phyloP scores from a whole-genome alignment of 2,329 filamentous ascomycete species.

The Lasiodiplodia theobromae region DNA sequence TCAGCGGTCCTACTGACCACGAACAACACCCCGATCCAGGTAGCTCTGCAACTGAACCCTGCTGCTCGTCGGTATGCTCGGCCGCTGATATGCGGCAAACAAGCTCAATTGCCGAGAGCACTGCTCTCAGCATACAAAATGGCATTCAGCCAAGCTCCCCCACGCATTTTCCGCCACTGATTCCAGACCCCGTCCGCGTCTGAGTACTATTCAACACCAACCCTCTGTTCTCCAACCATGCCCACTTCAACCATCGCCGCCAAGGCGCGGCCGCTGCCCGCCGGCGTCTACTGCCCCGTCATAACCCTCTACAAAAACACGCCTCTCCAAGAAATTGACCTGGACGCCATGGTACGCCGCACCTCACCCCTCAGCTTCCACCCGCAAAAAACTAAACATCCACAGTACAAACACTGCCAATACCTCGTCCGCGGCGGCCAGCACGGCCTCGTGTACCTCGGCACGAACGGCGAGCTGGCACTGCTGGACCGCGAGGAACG shows the following conservation, averaged over 20 bases:
- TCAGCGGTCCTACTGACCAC: not conserved
- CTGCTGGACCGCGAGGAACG: constrained; percentile 53
- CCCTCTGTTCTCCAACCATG: not conserved
- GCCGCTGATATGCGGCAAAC: not conserved
- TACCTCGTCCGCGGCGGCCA: constrained; percentile 54
- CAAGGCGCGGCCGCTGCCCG: constrained; percentile 47
- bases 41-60: not conserved
- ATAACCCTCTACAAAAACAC: constrained; percentile 56
- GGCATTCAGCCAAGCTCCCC: not conserved
- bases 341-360: constrained; percentile 47
- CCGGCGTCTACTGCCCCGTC: constrained; percentile 57
- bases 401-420: constrained; percentile 49
- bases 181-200: not conserved
- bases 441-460: constrained; percentile 56
- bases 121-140: not conserved
- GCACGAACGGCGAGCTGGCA: constrained; percentile 57
- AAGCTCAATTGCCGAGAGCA: not conserved
- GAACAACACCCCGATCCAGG: not conserved
- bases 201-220: not conserved
- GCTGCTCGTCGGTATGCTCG: not conserved
- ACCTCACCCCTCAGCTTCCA: not conserved
- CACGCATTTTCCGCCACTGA: not conserved
- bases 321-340: constrained; percentile 51
- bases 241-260: constrained; percentile 36
- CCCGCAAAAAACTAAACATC: too few species aligned